These are phyloP conservation scores for Jamesozyma piceae DNA, from an alignment of 805 yeast genomes.

Conservation along the genomic window DNA sequence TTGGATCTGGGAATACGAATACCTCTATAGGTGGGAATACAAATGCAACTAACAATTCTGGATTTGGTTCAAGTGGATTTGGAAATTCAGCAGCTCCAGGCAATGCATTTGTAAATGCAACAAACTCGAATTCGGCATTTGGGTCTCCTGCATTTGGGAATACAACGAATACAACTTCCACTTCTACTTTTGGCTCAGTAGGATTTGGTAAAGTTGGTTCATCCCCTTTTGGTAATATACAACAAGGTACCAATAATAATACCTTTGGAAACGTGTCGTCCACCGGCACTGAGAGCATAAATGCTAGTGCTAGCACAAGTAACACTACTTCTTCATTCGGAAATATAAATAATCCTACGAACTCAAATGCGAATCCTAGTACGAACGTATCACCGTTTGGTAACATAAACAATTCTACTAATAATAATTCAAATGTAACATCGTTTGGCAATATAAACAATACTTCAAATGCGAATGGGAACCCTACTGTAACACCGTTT, in stretches of 20 bases:
- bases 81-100: slow-evolving; percentile 4
- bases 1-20: neutral
- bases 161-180: neutral
- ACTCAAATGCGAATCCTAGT: neutral
- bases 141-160: slow-evolving; percentile 6
- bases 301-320: neutral
- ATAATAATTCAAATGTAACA: slow-evolving; percentile 4
- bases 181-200: slow-evolving; percentile 12
- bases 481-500: slow-evolving; percentile 1
- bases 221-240: slow-evolving; percentile 3
- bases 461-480: neutral
- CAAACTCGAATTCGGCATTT: slow-evolving; percentile 6
- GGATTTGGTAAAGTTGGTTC: neutral
- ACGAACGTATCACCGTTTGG: slow-evolving; percentile 3
- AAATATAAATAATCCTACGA: neutral
- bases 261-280: neutral
- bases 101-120: slow-evolving; percentile 4
- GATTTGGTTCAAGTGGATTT: slow-evolving; percentile 15
- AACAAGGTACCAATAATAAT: neutral
- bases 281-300: no score
- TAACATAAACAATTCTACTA: slow-evolving; percentile 1
- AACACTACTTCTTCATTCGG: neutral
- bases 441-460: neutral
- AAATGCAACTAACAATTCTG: neutral
- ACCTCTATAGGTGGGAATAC: no score